Conservation (phyloP, 768 basidiomycete species). For the Fistulinella prunicolor region DNA sequence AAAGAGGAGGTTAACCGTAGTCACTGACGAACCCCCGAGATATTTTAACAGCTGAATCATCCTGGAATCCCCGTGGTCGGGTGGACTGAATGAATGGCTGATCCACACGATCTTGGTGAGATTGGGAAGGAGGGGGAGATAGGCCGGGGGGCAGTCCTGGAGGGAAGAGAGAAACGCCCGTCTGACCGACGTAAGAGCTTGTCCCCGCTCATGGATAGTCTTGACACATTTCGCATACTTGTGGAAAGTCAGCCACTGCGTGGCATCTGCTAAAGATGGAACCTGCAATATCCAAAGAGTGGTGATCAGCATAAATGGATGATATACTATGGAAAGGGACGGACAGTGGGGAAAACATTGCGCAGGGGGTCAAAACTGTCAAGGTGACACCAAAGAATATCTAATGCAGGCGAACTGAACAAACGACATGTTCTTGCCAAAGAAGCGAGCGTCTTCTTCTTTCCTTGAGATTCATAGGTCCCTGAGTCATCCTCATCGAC, state of each 20-base stretch:
- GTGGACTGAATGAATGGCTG: slow-evolving; percentile 1
- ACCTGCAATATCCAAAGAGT: not conserved
- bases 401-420: too few relatives aligned
- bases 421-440: too few relatives aligned
- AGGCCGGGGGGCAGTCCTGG: slow-evolving; percentile 5
- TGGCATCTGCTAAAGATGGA: slow-evolving; percentile 1
- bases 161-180: slow-evolving; percentile 1
- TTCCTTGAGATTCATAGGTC: too few relatives aligned
- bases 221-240: slow-evolving; percentile 25
- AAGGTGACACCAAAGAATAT: too few relatives aligned
- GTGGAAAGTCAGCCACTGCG: slow-evolving; percentile 17
- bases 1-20: slow-evolving; percentile 13
- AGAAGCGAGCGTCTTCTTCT: too few relatives aligned
- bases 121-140: slow-evolving; percentile 22
- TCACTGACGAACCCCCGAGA: slow-evolving; percentile 11
- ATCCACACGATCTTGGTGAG: slow-evolving; percentile 15
- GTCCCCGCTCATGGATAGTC: slow-evolving; percentile 3
- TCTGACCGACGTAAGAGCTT: not conserved
- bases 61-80: slow-evolving; percentile 7
- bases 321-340: not conserved
- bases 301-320: not conserved
- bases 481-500: too few relatives aligned
- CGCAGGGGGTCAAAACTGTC: slow-evolving; percentile 11
- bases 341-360: not conserved
- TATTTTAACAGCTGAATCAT: slow-evolving; percentile 16